These are phyloP conservation scores for Chlorella vulgaris DNA, from an alignment of 139 green algal species.

Conservation along the genomic window DNA sequence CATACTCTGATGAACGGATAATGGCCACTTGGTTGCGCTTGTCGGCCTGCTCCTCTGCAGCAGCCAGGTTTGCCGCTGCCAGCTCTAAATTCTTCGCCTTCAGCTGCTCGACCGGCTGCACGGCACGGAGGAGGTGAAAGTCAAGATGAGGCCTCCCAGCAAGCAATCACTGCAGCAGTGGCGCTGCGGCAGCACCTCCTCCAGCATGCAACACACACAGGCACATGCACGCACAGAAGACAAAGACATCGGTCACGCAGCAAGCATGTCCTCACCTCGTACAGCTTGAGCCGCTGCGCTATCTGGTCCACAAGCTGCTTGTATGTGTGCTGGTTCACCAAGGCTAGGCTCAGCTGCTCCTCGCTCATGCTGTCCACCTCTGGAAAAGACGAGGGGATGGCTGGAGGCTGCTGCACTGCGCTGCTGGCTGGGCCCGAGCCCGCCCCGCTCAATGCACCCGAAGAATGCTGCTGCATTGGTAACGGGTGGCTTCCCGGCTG, in stretches of 20 bases:
- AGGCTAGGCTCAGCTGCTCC: constrained; percentile 45
- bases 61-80: constrained; percentile 49
- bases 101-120: constrained; percentile 18
- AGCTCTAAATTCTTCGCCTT: constrained; percentile 7
- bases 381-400: constrained; percentile 19
- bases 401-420: background rate
- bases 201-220: background rate
- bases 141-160: background rate
- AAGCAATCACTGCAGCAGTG: background rate
- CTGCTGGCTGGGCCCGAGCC: background rate
- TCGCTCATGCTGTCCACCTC: constrained; percentile 43
- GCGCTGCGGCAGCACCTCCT: background rate
- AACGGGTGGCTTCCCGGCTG: constrained; percentile 6
- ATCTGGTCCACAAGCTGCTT: constrained; percentile 29
- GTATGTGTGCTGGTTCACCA: constrained; percentile 50
- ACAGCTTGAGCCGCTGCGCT: constrained; percentile 9
- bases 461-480: background rate
- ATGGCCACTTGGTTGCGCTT: constrained; percentile 70
- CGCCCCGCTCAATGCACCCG: background rate
- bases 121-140: background rate
- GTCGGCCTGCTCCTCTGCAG: constrained; percentile 56
- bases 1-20: constrained; percentile 64
- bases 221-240: background rate
- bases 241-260: too few species aligned
- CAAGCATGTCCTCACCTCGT: constrained; percentile 5